phyloP scores from a whole-genome alignment of 257 asterid species.

The Forsythia viridissima region DNA sequence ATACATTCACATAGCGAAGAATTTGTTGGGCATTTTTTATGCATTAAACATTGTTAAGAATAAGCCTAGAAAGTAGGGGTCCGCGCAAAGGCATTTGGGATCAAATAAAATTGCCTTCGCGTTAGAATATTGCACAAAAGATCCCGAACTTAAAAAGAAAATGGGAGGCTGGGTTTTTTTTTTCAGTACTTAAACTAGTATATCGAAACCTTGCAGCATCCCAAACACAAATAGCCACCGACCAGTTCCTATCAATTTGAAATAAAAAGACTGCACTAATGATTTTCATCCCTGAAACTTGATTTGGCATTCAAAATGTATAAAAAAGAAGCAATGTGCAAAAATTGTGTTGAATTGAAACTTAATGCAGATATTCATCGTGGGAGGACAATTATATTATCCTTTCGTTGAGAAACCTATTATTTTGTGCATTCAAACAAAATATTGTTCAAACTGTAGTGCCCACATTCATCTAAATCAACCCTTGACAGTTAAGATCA shows the following conservation, averaged over 20 bases:
- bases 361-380: background rate
- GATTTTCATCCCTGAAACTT: background rate
- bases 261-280: background rate
- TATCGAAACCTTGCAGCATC: constrained; percentile 3
- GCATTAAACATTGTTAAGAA: constrained; percentile 75
- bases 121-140: background rate
- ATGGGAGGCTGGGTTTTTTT: background rate
- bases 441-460: background rate
- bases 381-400: background rate
- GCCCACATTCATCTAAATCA: background rate
- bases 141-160: background rate
- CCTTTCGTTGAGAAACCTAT: background rate
- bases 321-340: background rate
- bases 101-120: background rate
- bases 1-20: constrained; percentile 71
- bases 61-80: constrained; percentile 73
- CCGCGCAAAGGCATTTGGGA: constrained; percentile 49
- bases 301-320: background rate
- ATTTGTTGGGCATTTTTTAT: constrained; percentile 93
- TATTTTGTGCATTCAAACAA: background rate
- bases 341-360: background rate
- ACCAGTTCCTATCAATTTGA: constrained; percentile 10
- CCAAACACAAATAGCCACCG: background rate
- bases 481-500: background rate
- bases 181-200: background rate